Percentiles rank a stretch among this genome's conserved stretches.
Conservation (phyloP, 768 basidiomycete genomes). For the Tulasnella sp. region DNA sequence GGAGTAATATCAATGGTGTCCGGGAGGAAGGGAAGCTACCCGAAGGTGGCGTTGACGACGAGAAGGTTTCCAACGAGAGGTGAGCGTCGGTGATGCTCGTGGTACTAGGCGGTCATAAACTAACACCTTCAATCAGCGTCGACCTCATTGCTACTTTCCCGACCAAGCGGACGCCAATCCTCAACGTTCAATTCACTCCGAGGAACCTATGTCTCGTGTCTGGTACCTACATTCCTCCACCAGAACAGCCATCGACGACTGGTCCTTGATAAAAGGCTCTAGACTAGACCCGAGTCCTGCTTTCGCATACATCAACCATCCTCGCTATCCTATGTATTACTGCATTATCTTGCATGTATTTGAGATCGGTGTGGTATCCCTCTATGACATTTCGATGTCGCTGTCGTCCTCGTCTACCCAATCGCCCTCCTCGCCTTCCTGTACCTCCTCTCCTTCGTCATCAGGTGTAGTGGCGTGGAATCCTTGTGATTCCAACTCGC, state of each 20-base stretch:
- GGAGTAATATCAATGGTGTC: conserved; percentile 38
- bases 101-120: neutral
- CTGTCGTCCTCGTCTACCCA: conserved; percentile 48
- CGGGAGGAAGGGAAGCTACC: conserved; percentile 21
- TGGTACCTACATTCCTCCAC: conserved; percentile 57
- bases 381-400: conserved; percentile 40
- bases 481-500: conserved; percentile 57
- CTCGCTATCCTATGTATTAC: conserved; percentile 4
- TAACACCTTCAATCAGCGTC: conserved; percentile 40
- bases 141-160: conserved; percentile 87
- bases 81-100: conserved; percentile 36
- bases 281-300: neutral
- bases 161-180: conserved; percentile 91
- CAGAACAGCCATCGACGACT: neutral
- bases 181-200: conserved; percentile 87
- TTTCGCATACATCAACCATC: neutral
- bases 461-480: conserved; percentile 45
- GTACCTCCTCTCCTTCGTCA: conserved; percentile 41
- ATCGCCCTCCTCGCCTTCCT: conserved; percentile 53
- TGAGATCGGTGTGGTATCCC: neutral
- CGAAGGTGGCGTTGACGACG: conserved; percentile 24
- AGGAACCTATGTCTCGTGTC: conserved; percentile 88
- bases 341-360: neutral
- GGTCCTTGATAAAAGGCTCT: neutral
- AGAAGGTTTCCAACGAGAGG: conserved; percentile 60